Base-by-base conservation (phyloP, 805 yeast species). In the Starmera amethionina region DNA sequence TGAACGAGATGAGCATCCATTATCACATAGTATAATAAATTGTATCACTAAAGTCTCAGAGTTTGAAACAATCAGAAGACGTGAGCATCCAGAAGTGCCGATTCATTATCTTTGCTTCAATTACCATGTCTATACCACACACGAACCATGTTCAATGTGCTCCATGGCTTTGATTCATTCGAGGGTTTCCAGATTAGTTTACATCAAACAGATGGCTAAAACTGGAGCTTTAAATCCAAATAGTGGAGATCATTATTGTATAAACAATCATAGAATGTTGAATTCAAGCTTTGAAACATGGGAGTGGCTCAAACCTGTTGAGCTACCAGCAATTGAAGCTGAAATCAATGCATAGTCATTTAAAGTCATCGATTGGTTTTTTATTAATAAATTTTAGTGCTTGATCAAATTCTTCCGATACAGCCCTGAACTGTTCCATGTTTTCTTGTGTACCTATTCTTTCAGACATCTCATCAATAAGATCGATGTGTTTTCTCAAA, bases 121-220 rank as follows among this genome's bases (percentile, higher is more conserved):
- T 40, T 70, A 77, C 47, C 79, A 84, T 45, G 87, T 93, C 0
- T 87, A 83, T 54, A 83, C 94, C 1, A 82, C 96, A 0, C 95
- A 88, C 56, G 98, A 93, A 58, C 98, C 98, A 0, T 93, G 98
- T 53, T 75, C 86, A 0, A 93, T 90, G 97, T 93, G 98, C 54
- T 64, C 85, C 7, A 93, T 93, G 98, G 97, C 97, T 0, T 65
- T 93, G 33, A 79, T 89, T 10, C 98, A 93, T 56, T 90, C 97
- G 1, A 67, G 98, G 37, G 72, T 93, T 0, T 71, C 77, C 13
- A 67, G 87, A 39, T 62, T 90, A 30, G 63, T 84, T 1, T 90
- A 79, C 59, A 48, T 83, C 14, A 62, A 64, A 32, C 63, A 72
- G 3, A 70, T 73, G 46, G 47, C 51, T 0, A 42, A 44, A 19